A percentile compares a stretch with the other conserved stretches of the same genome.
These are phyloP conservation scores for Strobilomyces dryophilus DNA, from an alignment of 768 basidiomycete genomes.

Conservation along the genomic window DNA sequence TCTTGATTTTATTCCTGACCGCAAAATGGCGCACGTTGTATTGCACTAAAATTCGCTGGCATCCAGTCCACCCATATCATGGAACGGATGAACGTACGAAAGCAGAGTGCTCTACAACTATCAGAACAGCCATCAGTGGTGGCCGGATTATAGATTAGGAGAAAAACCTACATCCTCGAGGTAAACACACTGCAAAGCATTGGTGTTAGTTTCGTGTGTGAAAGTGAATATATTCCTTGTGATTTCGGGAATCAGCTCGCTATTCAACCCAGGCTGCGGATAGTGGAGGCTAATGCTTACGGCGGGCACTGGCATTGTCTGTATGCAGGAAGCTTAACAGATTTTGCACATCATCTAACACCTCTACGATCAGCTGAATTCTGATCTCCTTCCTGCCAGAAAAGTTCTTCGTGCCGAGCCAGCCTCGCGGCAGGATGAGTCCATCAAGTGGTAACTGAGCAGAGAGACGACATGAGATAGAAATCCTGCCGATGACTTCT, in stretches of 20 bases:
- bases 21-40: slow-evolving; percentile 24
- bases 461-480: slow-evolving; percentile 33
- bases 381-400: slow-evolving; percentile 7
- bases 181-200: slow-evolving; percentile 37
- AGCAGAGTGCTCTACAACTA: slow-evolving; percentile 45
- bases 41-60: slow-evolving; percentile 8
- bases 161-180: slow-evolving; percentile 41
- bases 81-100: slow-evolving; percentile 35
- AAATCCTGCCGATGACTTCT: slow-evolving; percentile 37
- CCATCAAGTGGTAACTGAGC: slow-evolving; percentile 33
- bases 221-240: slow-evolving; percentile 4
- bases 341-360: slow-evolving; percentile 19
- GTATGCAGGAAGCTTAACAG: slow-evolving; percentile 29
- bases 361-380: slow-evolving; percentile 38
- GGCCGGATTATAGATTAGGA: background rate
- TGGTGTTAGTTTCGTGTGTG: slow-evolving; percentile 11
- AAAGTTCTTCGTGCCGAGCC: slow-evolving; percentile 35
- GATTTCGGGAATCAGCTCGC: background rate
- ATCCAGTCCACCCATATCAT: background rate
- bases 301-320: slow-evolving; percentile 21
- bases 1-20: slow-evolving; percentile 1
- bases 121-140: background rate
- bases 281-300: slow-evolving; percentile 15
- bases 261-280: background rate
- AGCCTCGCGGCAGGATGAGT: slow-evolving; percentile 50